Evolutionary conservation across 1,284 basidiomycete species (phyloP).

Genomic region (Polyporus tsugae): DNA sequence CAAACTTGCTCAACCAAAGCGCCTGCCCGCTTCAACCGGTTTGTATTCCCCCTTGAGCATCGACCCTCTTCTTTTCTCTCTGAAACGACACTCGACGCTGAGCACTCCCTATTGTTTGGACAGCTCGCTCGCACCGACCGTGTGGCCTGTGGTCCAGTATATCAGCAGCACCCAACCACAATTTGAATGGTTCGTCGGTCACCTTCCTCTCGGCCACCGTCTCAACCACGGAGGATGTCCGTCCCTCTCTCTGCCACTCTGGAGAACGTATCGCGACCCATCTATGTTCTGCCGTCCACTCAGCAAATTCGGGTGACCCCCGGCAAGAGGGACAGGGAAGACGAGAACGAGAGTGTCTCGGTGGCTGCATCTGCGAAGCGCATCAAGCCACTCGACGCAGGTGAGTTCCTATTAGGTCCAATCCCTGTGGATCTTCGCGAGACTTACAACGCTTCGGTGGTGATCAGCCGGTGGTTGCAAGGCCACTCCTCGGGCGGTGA

Average conservation of each 20-base stretch:
- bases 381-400: background rate
- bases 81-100: background rate
- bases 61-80: background rate
- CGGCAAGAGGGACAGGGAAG: background rate
- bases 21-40: background rate
- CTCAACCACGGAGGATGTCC: background rate
- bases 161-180: background rate
- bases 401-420: background rate
- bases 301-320: background rate
- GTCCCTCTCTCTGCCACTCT: background rate
- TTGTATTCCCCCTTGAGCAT: background rate
- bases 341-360: background rate
- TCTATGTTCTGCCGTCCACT: background rate
- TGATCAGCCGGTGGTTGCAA: background rate
- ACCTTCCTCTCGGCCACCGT: background rate
- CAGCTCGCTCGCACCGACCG: background rate
- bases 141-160: background rate
- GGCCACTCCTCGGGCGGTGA: background rate
- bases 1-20: background rate
- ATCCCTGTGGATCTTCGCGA: background rate
- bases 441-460: background rate
- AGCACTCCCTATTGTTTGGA: background rate
- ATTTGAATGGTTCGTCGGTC: background rate
- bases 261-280: no score
- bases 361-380: slow-evolving; percentile 6